These are phyloP conservation scores for Nemania sp. DNA, from an alignment of 2,329 filamentous ascomycete species.

Conservation along the genomic window DNA sequence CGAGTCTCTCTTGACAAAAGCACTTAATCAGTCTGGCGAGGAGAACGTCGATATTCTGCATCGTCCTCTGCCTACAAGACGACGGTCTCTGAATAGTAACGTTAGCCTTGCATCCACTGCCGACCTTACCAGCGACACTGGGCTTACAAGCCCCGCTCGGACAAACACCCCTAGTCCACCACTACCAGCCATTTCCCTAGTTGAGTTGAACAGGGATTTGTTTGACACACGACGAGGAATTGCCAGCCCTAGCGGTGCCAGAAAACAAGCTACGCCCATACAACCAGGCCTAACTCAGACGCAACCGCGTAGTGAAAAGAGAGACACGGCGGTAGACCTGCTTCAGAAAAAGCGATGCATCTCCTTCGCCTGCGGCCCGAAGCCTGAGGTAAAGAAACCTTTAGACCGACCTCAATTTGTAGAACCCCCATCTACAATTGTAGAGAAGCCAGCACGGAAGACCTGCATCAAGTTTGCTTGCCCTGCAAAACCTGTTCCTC, in stretches of 20 bases:
- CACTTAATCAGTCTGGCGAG: conserved; percentile 76
- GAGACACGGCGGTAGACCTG: conserved; percentile 70
- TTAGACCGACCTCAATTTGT: conserved; percentile 53
- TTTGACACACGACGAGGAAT: conserved; percentile 48
- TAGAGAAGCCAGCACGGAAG: conserved; percentile 61
- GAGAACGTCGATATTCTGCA: conserved; percentile 57
- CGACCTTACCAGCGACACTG: conserved; percentile 94
- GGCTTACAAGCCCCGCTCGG: conserved; percentile 87
- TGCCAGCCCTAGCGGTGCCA: conserved; percentile 45
- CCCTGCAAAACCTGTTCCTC: conserved; percentile 63
- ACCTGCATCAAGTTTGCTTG: conserved; percentile 82
- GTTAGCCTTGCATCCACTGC: conserved; percentile 84
- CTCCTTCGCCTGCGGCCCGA: conserved; percentile 86
- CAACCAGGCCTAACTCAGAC: conserved; percentile 34
- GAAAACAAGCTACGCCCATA: conserved; percentile 42
- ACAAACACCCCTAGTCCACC: conserved; percentile 91
- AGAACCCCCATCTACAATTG: conserved; percentile 51
- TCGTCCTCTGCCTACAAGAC: conserved; percentile 56
- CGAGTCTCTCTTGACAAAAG: conserved; percentile 88
- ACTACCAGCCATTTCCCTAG: conserved; percentile 68
- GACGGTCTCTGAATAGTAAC: conserved; percentile 81
- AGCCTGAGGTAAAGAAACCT: conserved; percentile 62
- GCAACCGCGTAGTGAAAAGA: conserved; percentile 49
- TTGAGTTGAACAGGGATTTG: conserved; percentile 53
- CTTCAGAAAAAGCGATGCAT: conserved; percentile 87